Evolutionary conservation across 1,284 basidiomycete species (phyloP).

Genomic region (Amylostereum chailletii): DNA sequence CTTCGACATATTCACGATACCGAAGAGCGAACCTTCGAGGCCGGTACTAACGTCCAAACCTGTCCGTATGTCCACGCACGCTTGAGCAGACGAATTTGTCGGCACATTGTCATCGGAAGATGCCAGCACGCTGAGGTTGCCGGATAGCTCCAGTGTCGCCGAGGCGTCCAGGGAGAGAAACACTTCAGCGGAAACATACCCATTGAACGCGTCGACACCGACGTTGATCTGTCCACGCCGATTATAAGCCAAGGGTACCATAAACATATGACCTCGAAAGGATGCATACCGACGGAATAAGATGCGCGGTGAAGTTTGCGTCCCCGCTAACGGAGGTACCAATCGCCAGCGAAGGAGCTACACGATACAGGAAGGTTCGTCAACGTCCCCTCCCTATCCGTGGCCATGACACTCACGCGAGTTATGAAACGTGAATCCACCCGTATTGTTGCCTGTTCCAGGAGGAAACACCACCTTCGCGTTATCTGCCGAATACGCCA

Average conservation of each 20-base stretch:
- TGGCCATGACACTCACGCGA: background rate
- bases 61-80: too few species aligned
- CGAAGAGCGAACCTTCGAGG: too few species aligned
- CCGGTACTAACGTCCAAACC: too few species aligned
- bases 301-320: background rate
- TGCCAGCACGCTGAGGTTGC: background rate
- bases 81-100: too few species aligned
- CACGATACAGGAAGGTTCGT: too few species aligned
- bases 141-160: background rate
- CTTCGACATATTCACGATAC: too few species aligned
- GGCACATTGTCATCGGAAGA: too few species aligned
- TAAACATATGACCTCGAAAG: too few species aligned
- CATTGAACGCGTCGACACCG: background rate
- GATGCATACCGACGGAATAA: background rate
- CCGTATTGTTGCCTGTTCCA: background rate
- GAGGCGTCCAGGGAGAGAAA: background rate
- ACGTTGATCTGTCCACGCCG: background rate
- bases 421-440: background rate
- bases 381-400: too few species aligned
- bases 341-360: too few species aligned
- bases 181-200: background rate
- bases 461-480: background rate
- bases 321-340: background rate
- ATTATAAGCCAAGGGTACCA: background rate
- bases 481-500: background rate